Percentiles rank a stretch among this genome's conserved stretches.
phyloP scores from a whole-genome alignment of 495 filamentous ascomycete species.

The Astrothelium macrocarpum region DNA sequence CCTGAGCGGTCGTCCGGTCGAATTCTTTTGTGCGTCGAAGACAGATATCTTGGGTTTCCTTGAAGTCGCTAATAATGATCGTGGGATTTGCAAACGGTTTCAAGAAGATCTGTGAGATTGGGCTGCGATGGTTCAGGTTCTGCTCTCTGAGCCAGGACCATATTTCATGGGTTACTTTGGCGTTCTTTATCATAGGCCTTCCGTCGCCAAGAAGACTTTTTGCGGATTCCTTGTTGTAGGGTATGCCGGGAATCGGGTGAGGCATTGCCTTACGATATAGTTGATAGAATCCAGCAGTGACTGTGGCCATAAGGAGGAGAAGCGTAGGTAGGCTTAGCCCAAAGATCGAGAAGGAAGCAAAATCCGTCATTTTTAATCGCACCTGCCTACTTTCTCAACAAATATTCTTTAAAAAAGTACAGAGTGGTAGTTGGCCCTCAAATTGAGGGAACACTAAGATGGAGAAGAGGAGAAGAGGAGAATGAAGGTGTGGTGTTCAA shows the following conservation, averaged over 20 bases:
- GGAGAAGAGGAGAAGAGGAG: too few species aligned
- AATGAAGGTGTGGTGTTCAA: too few species aligned
- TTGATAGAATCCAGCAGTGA: too few species aligned
- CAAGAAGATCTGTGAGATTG: neutral
- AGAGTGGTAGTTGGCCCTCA: too few species aligned
- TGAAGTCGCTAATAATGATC: neutral
- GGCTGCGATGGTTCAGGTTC: neutral
- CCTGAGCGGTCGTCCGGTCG: neutral
- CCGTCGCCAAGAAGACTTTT: neutral
- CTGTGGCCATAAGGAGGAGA: too few species aligned
- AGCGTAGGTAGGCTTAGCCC: too few species aligned
- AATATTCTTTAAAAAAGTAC: too few species aligned
- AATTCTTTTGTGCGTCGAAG: constrained; percentile 5
- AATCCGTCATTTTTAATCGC: too few species aligned
- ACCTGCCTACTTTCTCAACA: too few species aligned
- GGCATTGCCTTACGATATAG: neutral
- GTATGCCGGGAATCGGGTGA: neutral
- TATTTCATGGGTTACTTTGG: neutral
- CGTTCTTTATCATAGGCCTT: neutral
- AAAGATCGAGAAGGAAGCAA: too few species aligned
- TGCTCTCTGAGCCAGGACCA: constrained; percentile 5
- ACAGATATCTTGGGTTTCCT: neutral
- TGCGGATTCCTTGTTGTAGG: neutral
- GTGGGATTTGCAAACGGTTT: neutral
- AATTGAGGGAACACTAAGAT: too few species aligned